A percentile compares a stretch with the other conserved stretches of the same genome.
Conservation (phyloP, 371 early-diverging fungal genomes). For the Mucor plumbeus region DNA sequence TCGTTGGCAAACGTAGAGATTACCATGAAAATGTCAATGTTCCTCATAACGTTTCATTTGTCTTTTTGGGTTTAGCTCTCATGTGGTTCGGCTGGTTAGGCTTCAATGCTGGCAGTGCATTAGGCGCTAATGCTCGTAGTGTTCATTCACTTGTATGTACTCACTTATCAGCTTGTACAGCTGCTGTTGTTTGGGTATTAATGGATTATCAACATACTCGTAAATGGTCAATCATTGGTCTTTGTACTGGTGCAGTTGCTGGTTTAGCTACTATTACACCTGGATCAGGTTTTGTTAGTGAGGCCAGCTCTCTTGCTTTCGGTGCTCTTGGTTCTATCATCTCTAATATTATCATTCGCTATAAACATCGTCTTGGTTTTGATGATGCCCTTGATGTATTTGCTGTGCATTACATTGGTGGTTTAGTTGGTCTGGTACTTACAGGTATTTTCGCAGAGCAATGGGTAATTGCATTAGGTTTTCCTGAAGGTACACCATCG, state of each 20-base stretch:
- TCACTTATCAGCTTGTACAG: constrained; percentile 74
- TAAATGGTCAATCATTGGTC: constrained; percentile 79
- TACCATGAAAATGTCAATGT: constrained; percentile 65
- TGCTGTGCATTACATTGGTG: constrained; percentile 77
- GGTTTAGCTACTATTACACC: constrained; percentile 87
- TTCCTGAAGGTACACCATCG: constrained; percentile 62
- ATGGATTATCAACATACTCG: constrained; percentile 68
- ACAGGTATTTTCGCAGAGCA: constrained; percentile 77
- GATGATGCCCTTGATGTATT: constrained; percentile 82
- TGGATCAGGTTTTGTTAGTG: constrained; percentile 73
- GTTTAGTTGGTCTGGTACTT: constrained; percentile 69
- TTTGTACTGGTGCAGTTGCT: constrained; percentile 86
- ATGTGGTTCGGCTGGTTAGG: constrained; percentile 76
- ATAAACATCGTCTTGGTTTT: constrained; percentile 69
- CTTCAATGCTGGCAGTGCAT: constrained; percentile 58
- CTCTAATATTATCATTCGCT: constrained; percentile 67
- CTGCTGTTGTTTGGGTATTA: constrained; percentile 76
- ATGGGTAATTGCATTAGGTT: constrained; percentile 61
- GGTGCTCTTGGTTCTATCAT: constrained; percentile 66
- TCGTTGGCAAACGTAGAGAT: constrained; percentile 77
- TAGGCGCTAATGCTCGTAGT: constrained; percentile 75
- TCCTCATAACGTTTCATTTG: constrained; percentile 83
- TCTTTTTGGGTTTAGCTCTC: constrained; percentile 79
- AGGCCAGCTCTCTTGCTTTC: constrained; percentile 73
- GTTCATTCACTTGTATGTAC: constrained; percentile 76